A percentile compares a stretch with the other conserved stretches of the same genome.
phyloP scores from a whole-genome alignment of 1,284 basidiomycete species.

The Cerrena zonata region DNA sequence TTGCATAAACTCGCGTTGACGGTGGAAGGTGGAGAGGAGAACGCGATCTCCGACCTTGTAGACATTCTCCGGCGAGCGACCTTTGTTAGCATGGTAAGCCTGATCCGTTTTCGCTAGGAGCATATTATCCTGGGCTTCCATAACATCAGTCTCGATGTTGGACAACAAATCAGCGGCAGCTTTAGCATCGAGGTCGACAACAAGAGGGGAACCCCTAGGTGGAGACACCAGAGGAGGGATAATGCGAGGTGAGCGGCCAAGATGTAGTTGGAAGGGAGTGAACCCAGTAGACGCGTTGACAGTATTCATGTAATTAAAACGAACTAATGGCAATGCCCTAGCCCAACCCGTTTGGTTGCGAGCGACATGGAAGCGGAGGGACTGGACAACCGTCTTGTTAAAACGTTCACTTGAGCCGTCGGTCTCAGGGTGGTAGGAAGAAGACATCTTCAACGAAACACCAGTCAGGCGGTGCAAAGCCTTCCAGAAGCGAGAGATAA shows the following conservation, averaged over 20 bases:
- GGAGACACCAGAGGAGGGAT: neutral
- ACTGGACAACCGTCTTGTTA: slow-evolving; percentile 22
- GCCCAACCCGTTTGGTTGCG: slow-evolving; percentile 33
- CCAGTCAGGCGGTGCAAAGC: slow-evolving; percentile 30
- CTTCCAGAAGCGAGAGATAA: slow-evolving; percentile 40
- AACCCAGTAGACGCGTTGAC: slow-evolving; percentile 27
- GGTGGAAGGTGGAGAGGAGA: no score
- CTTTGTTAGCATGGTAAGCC: slow-evolving; percentile 1
- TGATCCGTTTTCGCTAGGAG: neutral
- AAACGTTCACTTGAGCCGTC: slow-evolving; percentile 23
- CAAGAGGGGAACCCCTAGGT: neutral
- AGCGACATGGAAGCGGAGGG: slow-evolving; percentile 21
- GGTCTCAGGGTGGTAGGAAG: slow-evolving; percentile 39
- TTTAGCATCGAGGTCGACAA: neutral
- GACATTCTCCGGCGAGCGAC: slow-evolving; percentile 1
- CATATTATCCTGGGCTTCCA: neutral
- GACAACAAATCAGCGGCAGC: neutral
- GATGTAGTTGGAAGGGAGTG: slow-evolving; percentile 34
- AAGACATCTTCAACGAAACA: slow-evolving; percentile 34
- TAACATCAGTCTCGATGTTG: no score
- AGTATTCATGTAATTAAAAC: slow-evolving; percentile 33
- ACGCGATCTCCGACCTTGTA: slow-evolving; percentile 26
- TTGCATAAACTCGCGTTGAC: slow-evolving; percentile 20
- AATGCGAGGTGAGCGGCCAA: slow-evolving; percentile 22
- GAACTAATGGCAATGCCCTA: slow-evolving; percentile 24